Base-by-base conservation (phyloP, 2,329 filamentous ascomycete genomes). In the Zarea fungicola region DNA sequence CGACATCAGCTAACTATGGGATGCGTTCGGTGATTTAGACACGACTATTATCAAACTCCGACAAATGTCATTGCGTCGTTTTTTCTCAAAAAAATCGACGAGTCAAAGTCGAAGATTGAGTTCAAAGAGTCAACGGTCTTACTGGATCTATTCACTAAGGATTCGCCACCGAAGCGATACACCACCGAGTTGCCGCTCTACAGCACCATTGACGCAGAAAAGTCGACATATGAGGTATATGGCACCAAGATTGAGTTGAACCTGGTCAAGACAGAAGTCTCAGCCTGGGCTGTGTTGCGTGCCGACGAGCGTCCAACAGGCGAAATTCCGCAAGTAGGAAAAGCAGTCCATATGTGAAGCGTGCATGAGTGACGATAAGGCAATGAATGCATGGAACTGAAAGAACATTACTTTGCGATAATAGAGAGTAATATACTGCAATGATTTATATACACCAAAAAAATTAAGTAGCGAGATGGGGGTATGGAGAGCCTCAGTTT, bases 71-170 rank as follows among this genome's bases (percentile, higher is more conserved):
- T 95, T 56, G 91, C 87, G 2, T 93, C 88, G 8, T 85, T 96
- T 58, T 99, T 95, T 71, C 77, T 97, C 48, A 99, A 97, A 76
- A 97, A 97, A 73, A 96, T 99, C 60, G 83, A 91, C 70, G 95
- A 92, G 69, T 78, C 84, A 21, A 78, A 73, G 22, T 87, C 89
- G 44, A 85, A 79, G 56, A 78, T 97, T 39, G 73, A 78, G 21
- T 92, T 97, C 64, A 66, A 73, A 29, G 61, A 78, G 3, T 73
- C 76, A 41, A 73, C 79, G 40, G 69, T 97, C 43, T 75, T 78
- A 10, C 77, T 99, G 36, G 89, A 99, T 64, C 77, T 99, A 32
- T 83, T 80, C n/a, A 99, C 93, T 8, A 81, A 79, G 26, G 92
- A 96, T 63, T 76, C 81, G 51, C 80, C 70, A 21, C 76, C 78